Conservation (phyloP, 2,329 filamentous ascomycete species). For the Domatiomyces catenatus region DNA sequence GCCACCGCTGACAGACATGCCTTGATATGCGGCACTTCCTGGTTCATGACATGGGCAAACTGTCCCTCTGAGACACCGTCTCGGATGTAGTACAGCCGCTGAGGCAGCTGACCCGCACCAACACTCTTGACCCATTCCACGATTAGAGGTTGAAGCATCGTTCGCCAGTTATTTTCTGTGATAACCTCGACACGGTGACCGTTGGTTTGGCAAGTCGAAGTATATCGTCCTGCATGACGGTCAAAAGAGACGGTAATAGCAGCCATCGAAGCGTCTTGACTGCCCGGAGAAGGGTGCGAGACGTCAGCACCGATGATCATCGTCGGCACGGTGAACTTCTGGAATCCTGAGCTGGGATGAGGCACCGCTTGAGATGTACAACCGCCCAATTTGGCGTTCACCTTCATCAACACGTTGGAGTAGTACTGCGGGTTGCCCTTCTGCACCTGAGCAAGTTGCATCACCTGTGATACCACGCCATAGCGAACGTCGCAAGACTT, state of each 20-base stretch:
- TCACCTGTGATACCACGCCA: slow-evolving; percentile 67
- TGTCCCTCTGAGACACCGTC: slow-evolving; percentile 85
- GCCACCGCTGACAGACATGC: slow-evolving; percentile 29
- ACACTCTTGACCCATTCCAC: slow-evolving; percentile 47
- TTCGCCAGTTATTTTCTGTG: slow-evolving; percentile 46
- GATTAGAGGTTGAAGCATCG: slow-evolving; percentile 50
- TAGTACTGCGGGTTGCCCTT: slow-evolving; percentile 68
- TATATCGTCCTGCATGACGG: slow-evolving; percentile 54
- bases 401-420: slow-evolving; percentile 90
- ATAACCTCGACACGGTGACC: slow-evolving; percentile 71
- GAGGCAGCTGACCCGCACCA: slow-evolving; percentile 41
- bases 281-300: slow-evolving; percentile 63
- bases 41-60: slow-evolving; percentile 60
- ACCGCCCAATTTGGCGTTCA: slow-evolving; percentile 89
- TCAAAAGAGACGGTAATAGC: slow-evolving; percentile 77
- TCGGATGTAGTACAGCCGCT: slow-evolving; percentile 79
- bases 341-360: slow-evolving; percentile 20
- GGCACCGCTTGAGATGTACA: slow-evolving; percentile 45
- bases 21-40: slow-evolving; percentile 58
- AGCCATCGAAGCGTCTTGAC: slow-evolving; percentile 55
- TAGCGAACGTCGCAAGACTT: slow-evolving; percentile 74
- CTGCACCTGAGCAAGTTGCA: slow-evolving; percentile 55
- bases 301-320: slow-evolving; percentile 87
- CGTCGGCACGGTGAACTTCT: slow-evolving; percentile 37
- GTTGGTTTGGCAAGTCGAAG: slow-evolving; percentile 67